Evolutionary conservation across 176 grass and related monocot species (phyloP).

Genomic region (Secale cereale): DNA sequence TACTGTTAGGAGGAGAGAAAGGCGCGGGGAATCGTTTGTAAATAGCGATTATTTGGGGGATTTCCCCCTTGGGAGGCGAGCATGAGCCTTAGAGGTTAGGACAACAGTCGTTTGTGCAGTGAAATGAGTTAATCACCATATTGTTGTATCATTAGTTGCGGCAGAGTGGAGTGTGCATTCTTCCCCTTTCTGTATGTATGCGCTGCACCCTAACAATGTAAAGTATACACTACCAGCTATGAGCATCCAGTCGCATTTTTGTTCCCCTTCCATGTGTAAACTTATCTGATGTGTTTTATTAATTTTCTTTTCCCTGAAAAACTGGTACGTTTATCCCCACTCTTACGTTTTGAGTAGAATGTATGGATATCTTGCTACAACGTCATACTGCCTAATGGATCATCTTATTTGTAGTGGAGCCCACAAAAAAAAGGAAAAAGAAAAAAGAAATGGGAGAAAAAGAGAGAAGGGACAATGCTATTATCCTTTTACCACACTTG

Average conservation of each 20-base stretch:
- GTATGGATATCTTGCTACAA: no score
- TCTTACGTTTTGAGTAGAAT: no score
- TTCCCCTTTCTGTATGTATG: constrained; percentile 41
- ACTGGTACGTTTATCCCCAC: no score
- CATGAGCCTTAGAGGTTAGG: constrained; percentile 27
- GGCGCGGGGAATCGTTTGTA: constrained; percentile 28
- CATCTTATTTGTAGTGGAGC: no score
- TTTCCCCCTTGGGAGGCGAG: neutral
- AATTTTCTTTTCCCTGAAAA: no score
- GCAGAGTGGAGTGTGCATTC: constrained; percentile 36
- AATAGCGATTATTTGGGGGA: constrained; percentile 42
- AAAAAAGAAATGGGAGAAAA: no score
- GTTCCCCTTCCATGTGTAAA: neutral
- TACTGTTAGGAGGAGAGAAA: constrained; percentile 25
- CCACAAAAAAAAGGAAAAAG: no score
- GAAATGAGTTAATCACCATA: constrained; percentile 33
- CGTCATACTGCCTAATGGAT: no score
- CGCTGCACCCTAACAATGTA: constrained; percentile 26
- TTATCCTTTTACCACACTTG: no score
- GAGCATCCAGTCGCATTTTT: neutral
- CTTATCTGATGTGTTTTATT: no score
- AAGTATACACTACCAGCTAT: neutral
- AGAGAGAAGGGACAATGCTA: no score
- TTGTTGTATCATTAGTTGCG: constrained; percentile 48
- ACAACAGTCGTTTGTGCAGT: constrained; percentile 29